These are phyloP conservation scores for Fusarium sp. DNA, from an alignment of 2,329 filamentous ascomycete genomes.

Conservation along the genomic window DNA sequence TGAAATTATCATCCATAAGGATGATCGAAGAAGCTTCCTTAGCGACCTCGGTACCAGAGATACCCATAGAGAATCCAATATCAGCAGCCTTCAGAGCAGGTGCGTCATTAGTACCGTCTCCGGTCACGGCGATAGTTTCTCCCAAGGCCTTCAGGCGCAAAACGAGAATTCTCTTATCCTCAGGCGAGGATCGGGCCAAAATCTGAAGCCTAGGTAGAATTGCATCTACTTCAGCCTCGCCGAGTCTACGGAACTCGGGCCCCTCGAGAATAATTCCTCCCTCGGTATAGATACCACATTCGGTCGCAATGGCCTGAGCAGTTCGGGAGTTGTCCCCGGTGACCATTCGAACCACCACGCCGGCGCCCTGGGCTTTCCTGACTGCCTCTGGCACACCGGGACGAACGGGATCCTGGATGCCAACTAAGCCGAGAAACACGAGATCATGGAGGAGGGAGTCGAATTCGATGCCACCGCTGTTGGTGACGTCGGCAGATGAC, in stretches of 20 bases:
- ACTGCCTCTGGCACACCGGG: not conserved
- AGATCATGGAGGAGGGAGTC: not conserved
- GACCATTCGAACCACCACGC: not conserved
- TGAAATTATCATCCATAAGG: not conserved
- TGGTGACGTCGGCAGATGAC: not conserved
- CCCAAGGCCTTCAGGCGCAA: not conserved
- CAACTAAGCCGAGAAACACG: not conserved
- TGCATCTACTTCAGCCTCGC: not conserved
- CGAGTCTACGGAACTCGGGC: not conserved
- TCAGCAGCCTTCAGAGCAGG: not conserved
- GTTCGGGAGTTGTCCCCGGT: not conserved
- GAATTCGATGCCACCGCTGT: not conserved
- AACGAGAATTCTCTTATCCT: not conserved
- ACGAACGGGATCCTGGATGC: not conserved
- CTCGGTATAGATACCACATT: not conserved
- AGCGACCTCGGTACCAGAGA: conserved; percentile 70
- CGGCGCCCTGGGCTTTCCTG: not conserved
- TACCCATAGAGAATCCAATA: conserved; percentile 44
- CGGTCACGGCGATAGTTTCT: not conserved
- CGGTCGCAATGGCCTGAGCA: not conserved
- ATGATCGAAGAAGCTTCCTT: conserved; percentile 49
- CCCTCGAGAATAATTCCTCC: not conserved
- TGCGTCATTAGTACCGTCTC: not conserved
- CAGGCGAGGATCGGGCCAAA: not conserved
- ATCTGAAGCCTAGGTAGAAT: not conserved